Evolutionary conservation across 1,284 basidiomycete species (phyloP).

Genomic region (Peniophora sp.): DNA sequence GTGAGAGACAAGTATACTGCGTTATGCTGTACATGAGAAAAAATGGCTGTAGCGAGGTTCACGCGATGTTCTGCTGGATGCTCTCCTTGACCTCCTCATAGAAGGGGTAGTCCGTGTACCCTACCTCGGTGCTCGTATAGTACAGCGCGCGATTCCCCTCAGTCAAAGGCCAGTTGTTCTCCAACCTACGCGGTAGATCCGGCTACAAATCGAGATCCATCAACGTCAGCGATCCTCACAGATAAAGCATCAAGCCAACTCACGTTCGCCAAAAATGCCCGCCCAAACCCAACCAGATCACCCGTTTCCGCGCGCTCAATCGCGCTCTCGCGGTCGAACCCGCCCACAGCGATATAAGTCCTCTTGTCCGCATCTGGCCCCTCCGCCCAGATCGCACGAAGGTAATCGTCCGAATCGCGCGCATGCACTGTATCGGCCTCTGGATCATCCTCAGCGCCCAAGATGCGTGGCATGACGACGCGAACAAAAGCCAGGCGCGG

Average conservation of each 20-base stretch:
- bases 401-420: slow-evolving; percentile 11
- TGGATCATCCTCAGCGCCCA: slow-evolving; percentile 10
- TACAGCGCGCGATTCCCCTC: slow-evolving; percentile 12
- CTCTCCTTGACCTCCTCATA: background rate
- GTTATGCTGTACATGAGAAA: too few species aligned
- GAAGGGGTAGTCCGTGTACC: slow-evolving; percentile 21
- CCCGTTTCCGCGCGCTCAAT: slow-evolving; percentile 13
- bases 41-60: too few species aligned
- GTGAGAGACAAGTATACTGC: too few species aligned
- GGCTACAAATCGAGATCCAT: slow-evolving; percentile 20
- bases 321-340: slow-evolving; percentile 12
- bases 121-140: slow-evolving; percentile 10
- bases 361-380: background rate
- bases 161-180: slow-evolving; percentile 11
- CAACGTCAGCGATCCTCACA: background rate
- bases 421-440: background rate
- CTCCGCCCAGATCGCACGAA: slow-evolving; percentile 10
- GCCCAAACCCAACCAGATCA: slow-evolving; percentile 31
- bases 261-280: slow-evolving; percentile 33
- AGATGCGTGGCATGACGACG: slow-evolving; percentile 37
- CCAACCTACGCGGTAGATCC: slow-evolving; percentile 29
- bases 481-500: slow-evolving; percentile 53
- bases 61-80: too few species aligned
- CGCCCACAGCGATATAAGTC: slow-evolving; percentile 24
- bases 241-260: slow-evolving; percentile 6